Percentiles rank a stretch among this genome's conserved stretches.
phyloP scores from a whole-genome alignment of 2,329 filamentous ascomycete species.

The Alternaria rosae region DNA sequence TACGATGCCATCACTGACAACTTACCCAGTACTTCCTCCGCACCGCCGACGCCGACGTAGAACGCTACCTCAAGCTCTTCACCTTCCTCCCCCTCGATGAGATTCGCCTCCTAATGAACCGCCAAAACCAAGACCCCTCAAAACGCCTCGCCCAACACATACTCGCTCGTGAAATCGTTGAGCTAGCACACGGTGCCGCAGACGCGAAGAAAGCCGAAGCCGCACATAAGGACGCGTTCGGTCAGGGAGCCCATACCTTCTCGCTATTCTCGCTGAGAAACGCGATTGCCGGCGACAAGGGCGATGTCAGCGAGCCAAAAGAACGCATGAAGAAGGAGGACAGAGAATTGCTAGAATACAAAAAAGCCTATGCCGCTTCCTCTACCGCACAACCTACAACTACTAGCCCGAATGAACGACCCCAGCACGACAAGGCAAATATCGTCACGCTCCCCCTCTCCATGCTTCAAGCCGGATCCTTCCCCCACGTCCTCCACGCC shows the following conservation, averaged over 20 bases:
- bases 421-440: constrained; percentile 47
- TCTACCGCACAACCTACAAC: constrained; percentile 20
- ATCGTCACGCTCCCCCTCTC: constrained; percentile 67
- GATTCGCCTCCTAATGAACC: constrained; percentile 72
- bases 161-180: constrained; percentile 82
- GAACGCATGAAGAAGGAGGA: constrained; percentile 20
- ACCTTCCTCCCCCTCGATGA: constrained; percentile 79
- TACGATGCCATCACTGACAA: background rate
- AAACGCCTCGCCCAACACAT: constrained; percentile 81
- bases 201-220: constrained; percentile 69
- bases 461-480: constrained; percentile 62
- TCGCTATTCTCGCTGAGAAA: constrained; percentile 36
- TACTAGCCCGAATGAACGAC: constrained; percentile 20
- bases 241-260: constrained; percentile 40
- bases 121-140: constrained; percentile 72
- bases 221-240: constrained; percentile 61
- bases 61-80: constrained; percentile 83
- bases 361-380: constrained; percentile 33
- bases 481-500: constrained; percentile 67
- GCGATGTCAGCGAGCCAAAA: background rate
- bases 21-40: constrained; percentile 77
- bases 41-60: constrained; percentile 80
- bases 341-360: constrained; percentile 29
- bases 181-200: constrained; percentile 75
- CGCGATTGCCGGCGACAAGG: constrained; percentile 16